Evolutionary conservation across 768 basidiomycete species (phyloP).

Genomic region (Mycena leptocephala): DNA sequence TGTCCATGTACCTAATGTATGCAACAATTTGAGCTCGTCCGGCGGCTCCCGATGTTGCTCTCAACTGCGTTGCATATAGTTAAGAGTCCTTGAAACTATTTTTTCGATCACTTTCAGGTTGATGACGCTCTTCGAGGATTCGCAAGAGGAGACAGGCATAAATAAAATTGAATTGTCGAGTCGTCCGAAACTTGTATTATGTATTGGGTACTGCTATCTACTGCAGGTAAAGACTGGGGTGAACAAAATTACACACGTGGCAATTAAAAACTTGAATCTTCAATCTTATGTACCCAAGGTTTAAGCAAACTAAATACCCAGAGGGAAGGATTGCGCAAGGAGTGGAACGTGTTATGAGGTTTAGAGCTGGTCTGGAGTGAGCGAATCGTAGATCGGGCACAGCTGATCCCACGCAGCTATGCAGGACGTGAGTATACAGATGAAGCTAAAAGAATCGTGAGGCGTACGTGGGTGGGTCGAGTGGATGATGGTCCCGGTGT

Average conservation of each 20-base stretch:
- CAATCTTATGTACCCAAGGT: not conserved
- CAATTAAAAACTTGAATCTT: not conserved
- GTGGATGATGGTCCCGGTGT: not conserved
- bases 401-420: conserved; percentile 41
- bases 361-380: conserved; percentile 25
- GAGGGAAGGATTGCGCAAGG: not conserved
- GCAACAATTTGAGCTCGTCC: too few relatives aligned
- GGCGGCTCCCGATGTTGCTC: too few relatives aligned
- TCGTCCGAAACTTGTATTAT: too few relatives aligned
- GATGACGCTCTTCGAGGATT: too few relatives aligned
- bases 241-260: not conserved
- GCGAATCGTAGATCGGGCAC: conserved; percentile 44
- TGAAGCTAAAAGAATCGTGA: not conserved
- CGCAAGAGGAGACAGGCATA: too few relatives aligned
- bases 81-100: too few relatives aligned
- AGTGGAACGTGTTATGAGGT: not conserved
- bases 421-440: not conserved
- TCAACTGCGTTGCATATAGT: too few relatives aligned
- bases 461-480: conserved; percentile 29
- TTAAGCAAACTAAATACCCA: not conserved
- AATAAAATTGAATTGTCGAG: too few relatives aligned
- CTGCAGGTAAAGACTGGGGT: not conserved
- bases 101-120: too few relatives aligned
- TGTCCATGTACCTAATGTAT: too few relatives aligned
- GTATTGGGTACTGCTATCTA: too few relatives aligned